Evolutionary conservation across 768 basidiomycete genomes (phyloP).

Genomic region (Leucosporidium creatinivorum): DNA sequence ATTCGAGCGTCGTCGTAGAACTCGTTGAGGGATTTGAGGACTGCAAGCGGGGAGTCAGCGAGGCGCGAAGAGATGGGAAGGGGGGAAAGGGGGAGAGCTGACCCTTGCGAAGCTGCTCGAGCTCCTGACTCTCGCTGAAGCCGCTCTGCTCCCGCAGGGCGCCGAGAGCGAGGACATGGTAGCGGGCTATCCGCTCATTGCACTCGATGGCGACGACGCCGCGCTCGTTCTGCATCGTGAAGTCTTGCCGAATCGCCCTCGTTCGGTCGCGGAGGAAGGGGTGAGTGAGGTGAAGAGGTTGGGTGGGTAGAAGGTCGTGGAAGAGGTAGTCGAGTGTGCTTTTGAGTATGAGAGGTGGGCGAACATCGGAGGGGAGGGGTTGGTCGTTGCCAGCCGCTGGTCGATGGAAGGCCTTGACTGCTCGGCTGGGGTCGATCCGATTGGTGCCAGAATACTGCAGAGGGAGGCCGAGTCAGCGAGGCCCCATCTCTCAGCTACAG

Average conservation of each 20-base stretch:
- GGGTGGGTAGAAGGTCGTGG: constrained; percentile 59
- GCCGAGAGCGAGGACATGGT: constrained; percentile 79
- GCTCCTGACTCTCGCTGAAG: constrained; percentile 63
- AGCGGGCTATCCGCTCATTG: constrained; percentile 87
- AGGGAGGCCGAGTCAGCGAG: neutral
- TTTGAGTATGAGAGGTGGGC: constrained; percentile 76
- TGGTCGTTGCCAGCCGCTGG: constrained; percentile 83
- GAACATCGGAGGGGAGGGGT: constrained; percentile 73
- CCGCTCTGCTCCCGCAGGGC: constrained; percentile 49
- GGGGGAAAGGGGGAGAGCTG: constrained; percentile 39
- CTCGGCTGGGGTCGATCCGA: constrained; percentile 72
- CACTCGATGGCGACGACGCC: constrained; percentile 74
- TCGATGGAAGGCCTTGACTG: constrained; percentile 91
- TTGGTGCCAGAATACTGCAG: constrained; percentile 62
- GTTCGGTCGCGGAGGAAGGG: constrained; percentile 89
- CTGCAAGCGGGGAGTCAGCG: constrained; percentile 45
- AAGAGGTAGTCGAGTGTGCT: constrained; percentile 92
- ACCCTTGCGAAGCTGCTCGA: constrained; percentile 90
- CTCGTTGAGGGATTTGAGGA: constrained; percentile 83
- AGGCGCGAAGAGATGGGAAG: constrained; percentile 1
- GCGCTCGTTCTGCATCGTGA: constrained; percentile 81
- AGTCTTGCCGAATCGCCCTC: constrained; percentile 81
- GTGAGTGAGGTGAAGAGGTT: constrained; percentile 60
- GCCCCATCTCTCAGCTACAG: neutral
- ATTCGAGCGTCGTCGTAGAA: constrained; percentile 74